Base-by-base conservation (phyloP, 2,329 filamentous ascomycete species). In the Thielaviopsis musarum region DNA sequence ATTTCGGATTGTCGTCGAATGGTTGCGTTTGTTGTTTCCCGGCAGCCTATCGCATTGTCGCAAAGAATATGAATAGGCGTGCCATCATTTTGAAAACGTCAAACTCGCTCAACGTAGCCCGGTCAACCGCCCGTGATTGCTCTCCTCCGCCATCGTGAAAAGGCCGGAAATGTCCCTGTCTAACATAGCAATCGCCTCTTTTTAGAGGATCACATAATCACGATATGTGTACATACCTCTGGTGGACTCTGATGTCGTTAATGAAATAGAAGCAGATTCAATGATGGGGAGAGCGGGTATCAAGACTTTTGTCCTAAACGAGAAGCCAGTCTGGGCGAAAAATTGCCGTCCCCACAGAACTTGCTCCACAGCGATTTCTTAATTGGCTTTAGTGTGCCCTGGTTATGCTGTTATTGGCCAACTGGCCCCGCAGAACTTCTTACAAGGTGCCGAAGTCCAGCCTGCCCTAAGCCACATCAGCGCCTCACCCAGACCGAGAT, bases 91-190 rank as follows among this genome's bases (percentile, higher is more conserved):
- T 13, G 38, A 45, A 45, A n/a, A 17, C 17, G 30, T 58, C 55
- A 52, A 49, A 54, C 60, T 61, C 59, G 52, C 34, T 28, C 45
- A 22, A 5, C 54, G 21, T 53, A 19, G 28, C 53, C 52, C 26
- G 45, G 64, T 64, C 64, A 64, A 68, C 70, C 67, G 65, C 22
- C 24, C 54, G 66, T 73, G 81, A 84, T 83, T 84, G 78, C 77
- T 79, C 75, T 76, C 76, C 75, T 72, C 77, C 70, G 78, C 78
- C 79, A 77, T 77, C 70, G 71, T 73, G 69, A 73, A 70, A 72
- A 70, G 70, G 69, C 71, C 74, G 22, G 45, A 58, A 54, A 54
- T 59, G 30, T 53, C 59, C 60, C 57, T 61, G 60, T 61, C 60
- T n/a, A 54, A 54, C 48, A 54, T 45, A 26, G 19, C 54, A 54